phyloP scores from a whole-genome alignment of 2,329 filamentous ascomycete species.

The Colletotrichum sp. region DNA sequence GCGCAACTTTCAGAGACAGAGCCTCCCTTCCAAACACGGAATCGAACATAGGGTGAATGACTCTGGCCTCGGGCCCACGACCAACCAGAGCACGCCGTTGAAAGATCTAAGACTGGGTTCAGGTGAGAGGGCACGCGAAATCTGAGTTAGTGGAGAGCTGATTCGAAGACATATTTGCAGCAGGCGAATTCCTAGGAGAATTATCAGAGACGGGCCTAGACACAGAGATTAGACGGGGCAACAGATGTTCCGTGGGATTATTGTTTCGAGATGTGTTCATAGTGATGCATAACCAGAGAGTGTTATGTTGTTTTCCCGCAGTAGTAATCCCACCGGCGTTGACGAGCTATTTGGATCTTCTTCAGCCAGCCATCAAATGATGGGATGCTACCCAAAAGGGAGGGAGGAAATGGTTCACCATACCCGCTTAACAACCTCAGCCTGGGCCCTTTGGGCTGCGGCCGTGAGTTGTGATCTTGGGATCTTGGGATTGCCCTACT shows the following conservation, averaged over 20 bases:
- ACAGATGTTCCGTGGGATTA: background rate
- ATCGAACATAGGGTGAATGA: slow-evolving; percentile 29
- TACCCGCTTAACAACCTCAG: background rate
- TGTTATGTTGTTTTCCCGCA: background rate
- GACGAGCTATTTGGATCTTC: background rate
- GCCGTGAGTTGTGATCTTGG: background rate
- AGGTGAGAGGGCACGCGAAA: background rate
- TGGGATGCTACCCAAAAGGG: background rate
- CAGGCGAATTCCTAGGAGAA: background rate
- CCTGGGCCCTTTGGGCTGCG: background rate
- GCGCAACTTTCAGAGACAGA: slow-evolving; percentile 22
- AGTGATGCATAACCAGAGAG: background rate
- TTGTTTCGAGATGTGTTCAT: background rate
- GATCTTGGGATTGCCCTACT: background rate
- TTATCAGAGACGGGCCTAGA: background rate
- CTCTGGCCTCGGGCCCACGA: slow-evolving; percentile 30
- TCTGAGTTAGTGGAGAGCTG: background rate
- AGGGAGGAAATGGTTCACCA: background rate
- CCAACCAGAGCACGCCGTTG: slow-evolving; percentile 25
- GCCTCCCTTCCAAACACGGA: slow-evolving; percentile 24
- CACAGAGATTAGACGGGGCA: background rate
- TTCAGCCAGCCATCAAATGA: background rate
- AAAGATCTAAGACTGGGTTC: slow-evolving; percentile 18
- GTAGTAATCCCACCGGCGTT: background rate
- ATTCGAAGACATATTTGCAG: background rate